phyloP scores from a whole-genome alignment of 768 basidiomycete species.

The Serendipita sp. region DNA sequence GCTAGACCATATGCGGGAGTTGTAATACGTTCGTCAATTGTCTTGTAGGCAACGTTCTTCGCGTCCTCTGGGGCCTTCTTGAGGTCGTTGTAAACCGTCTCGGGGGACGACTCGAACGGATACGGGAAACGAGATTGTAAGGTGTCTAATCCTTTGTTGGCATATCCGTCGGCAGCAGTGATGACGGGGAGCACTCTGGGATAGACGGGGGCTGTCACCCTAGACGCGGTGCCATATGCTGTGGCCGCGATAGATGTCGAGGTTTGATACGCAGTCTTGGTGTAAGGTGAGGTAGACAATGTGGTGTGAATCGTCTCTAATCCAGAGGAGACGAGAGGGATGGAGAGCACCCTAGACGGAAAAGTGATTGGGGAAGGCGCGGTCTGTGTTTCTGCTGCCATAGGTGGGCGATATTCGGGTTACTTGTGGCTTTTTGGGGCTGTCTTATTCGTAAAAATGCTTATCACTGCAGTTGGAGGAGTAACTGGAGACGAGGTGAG shows the following conservation, averaged over 20 bases:
- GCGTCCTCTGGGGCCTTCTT: constrained; percentile 41
- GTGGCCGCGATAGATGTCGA: constrained; percentile 44
- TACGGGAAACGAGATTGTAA: constrained; percentile 61
- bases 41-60: constrained; percentile 40
- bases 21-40: constrained; percentile 48
- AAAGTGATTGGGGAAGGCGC: constrained; percentile 11
- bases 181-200: constrained; percentile 42
- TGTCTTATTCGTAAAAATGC: background rate
- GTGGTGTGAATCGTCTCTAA: constrained; percentile 42
- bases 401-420: constrained; percentile 10
- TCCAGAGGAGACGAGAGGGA: constrained; percentile 55
- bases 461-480: background rate
- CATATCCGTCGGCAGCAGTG: constrained; percentile 46
- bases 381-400: constrained; percentile 24
- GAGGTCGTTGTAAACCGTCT: constrained; percentile 48
- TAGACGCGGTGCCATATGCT: constrained; percentile 29
- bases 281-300: constrained; percentile 42
- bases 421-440: background rate
- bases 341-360: constrained; percentile 48
- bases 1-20: constrained; percentile 45
- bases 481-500: background rate
- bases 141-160: constrained; percentile 58
- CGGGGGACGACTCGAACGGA: constrained; percentile 57
- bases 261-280: constrained; percentile 45
- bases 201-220: constrained; percentile 37